Evolutionary conservation across 345 rosid genomes (phyloP).

Genomic region (Pistacia integerrima): DNA sequence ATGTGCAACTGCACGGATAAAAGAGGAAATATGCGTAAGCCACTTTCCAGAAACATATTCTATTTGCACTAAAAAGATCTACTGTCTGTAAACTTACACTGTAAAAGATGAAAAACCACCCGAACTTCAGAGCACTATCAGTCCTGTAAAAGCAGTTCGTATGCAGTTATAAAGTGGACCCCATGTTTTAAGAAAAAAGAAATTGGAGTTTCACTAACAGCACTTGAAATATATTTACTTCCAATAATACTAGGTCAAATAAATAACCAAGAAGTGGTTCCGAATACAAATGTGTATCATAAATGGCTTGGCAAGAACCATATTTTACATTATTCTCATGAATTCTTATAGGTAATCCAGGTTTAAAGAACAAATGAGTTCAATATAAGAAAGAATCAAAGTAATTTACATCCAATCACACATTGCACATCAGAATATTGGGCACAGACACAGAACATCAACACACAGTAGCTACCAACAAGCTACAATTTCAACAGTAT

Average conservation of each 20-base stretch:
- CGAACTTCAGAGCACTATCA: slow-evolving; percentile 95
- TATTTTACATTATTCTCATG: background rate
- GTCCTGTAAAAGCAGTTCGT: slow-evolving; percentile 62
- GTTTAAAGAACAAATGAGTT: background rate
- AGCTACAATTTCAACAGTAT: background rate
- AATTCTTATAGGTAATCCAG: background rate
- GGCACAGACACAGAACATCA: background rate
- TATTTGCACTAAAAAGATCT: slow-evolving; percentile 4
- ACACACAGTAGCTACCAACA: background rate
- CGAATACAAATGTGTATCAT: background rate
- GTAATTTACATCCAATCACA: background rate
- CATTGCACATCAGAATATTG: background rate
- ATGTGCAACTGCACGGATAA: slow-evolving; percentile 72
- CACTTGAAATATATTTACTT: background rate
- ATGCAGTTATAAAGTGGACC: background rate
- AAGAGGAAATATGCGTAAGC: slow-evolving; percentile 14
- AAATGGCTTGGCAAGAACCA: background rate
- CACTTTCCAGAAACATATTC: slow-evolving; percentile 14
- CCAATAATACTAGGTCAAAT: background rate
- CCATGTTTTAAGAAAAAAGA: background rate
- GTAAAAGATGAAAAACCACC: slow-evolving; percentile 84
- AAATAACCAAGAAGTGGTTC: background rate
- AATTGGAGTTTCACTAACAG: background rate
- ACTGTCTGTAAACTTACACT: slow-evolving; percentile 46
- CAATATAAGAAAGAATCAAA: background rate